phyloP scores from a whole-genome alignment of 208 protist genomes.

The Wallacemonas rigidus region DNA sequence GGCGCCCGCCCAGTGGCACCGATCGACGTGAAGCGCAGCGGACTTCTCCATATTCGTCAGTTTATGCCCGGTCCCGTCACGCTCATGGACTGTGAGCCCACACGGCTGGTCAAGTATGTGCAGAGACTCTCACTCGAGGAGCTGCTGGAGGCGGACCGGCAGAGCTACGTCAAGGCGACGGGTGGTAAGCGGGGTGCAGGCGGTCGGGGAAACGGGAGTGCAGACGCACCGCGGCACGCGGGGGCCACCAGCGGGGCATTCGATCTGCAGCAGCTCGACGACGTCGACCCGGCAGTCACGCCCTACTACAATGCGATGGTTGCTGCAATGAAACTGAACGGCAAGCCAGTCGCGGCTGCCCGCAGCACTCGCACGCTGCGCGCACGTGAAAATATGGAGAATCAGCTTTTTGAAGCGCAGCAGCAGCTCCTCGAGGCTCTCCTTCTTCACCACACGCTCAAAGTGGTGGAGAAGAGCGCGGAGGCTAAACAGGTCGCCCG shows the following conservation, averaged over 20 bases:
- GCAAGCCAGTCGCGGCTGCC: constrained; percentile 3
- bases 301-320: constrained; percentile 31
- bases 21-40: constrained; percentile 89
- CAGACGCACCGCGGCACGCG: not conserved
- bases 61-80: constrained; percentile 85
- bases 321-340: constrained; percentile 24
- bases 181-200: not conserved
- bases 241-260: constrained; percentile 38
- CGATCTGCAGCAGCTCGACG: constrained; percentile 39
- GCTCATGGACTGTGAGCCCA: constrained; percentile 85
- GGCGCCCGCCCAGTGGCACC: constrained; percentile 60
- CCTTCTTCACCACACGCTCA: constrained; percentile 63
- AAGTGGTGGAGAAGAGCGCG: constrained; percentile 42
- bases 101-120: constrained; percentile 81
- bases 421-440: constrained; percentile 71
- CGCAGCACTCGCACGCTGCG: constrained; percentile 44
- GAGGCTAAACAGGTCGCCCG: constrained; percentile 32
- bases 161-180: constrained; percentile 26
- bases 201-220: not conserved
- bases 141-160: constrained; percentile 59
- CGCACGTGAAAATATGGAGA: constrained; percentile 50
- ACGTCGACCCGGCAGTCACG: constrained; percentile 23
- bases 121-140: constrained; percentile 85
- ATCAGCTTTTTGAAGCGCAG: constrained; percentile 66
- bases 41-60: constrained; percentile 89